phyloP scores from a whole-genome alignment of 2,329 filamentous ascomycete genomes.

The Aspergillus fumigatiaffinis region DNA sequence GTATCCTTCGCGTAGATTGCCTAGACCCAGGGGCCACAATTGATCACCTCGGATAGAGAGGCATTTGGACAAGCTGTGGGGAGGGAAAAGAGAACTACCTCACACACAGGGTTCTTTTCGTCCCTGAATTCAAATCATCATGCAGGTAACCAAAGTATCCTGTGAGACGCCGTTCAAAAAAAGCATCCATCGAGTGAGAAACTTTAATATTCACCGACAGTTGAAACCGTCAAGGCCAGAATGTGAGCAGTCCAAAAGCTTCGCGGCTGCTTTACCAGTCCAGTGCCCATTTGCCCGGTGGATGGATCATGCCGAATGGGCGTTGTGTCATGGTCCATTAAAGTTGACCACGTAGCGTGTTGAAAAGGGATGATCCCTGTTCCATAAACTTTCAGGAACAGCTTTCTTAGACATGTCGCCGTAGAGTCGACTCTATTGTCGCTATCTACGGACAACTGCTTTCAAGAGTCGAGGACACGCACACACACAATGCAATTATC shows the following conservation, averaged over 20 bases:
- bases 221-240: neutral
- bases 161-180: neutral
- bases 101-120: neutral
- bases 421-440: neutral
- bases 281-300: neutral
- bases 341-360: neutral
- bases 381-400: neutral
- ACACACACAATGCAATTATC: neutral
- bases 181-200: neutral
- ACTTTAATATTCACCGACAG: slow-evolving; percentile 15
- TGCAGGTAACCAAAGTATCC: neutral
- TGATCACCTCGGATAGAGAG: neutral
- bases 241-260: slow-evolving; percentile 14
- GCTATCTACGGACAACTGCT: neutral
- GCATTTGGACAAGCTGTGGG: neutral
- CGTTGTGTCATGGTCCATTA: neutral
- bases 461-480: neutral
- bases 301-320: neutral
- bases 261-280: slow-evolving; percentile 4
- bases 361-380: neutral
- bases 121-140: neutral
- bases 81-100: neutral
- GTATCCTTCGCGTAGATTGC: no score
- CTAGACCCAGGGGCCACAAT: neutral
- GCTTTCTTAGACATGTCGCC: neutral